phyloP scores from a whole-genome alignment of 2,329 filamentous ascomycete genomes.

The Diaporthe citriasiana region DNA sequence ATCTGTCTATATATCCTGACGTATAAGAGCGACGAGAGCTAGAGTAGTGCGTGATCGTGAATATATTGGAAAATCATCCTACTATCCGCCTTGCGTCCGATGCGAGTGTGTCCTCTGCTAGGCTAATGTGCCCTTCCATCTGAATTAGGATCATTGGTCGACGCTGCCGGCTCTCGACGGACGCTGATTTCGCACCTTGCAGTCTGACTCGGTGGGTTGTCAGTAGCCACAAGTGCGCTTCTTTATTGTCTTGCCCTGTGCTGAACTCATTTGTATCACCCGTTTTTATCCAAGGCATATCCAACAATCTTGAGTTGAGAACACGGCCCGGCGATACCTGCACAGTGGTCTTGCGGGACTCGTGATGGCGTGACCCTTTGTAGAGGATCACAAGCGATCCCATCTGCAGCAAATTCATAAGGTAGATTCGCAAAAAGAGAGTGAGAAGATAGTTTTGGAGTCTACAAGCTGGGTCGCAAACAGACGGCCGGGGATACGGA shows the following conservation, averaged over 20 bases:
- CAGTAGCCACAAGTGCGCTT: neutral
- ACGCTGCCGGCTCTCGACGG: neutral
- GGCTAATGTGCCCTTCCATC: neutral
- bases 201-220: neutral
- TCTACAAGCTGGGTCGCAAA: neutral
- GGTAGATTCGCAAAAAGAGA: neutral
- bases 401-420: neutral
- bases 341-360: neutral
- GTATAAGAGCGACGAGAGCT: slow-evolving; percentile 22
- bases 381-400: no score
- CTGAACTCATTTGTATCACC: neutral
- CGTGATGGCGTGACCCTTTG: neutral
- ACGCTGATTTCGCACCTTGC: neutral
- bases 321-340: neutral
- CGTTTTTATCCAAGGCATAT: neutral
- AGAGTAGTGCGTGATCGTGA: slow-evolving; percentile 23
- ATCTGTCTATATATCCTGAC: slow-evolving; percentile 21
- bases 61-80: slow-evolving; percentile 5
- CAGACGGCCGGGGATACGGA: neutral
- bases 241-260: neutral
- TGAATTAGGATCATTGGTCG: neutral
- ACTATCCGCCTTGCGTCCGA: no score
- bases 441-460: neutral
- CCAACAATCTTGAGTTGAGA: neutral
- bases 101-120: neutral